Base-by-base conservation (phyloP, 257 asterid species). In the Linaria vulgaris region DNA sequence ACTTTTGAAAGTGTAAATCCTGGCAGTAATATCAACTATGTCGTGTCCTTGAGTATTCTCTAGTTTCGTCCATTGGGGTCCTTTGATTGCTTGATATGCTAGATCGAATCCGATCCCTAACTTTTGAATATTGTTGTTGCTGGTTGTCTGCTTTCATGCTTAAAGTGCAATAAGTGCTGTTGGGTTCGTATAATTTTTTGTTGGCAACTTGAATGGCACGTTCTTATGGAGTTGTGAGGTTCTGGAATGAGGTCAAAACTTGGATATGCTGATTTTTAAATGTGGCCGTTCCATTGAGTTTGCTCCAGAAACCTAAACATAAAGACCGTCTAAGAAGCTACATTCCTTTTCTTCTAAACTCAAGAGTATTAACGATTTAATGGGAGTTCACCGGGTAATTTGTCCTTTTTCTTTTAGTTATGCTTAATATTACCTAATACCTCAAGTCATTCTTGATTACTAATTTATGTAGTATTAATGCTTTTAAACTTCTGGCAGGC, bases 401-500 rank as follows among this genome's bases (percentile, higher is more conserved):
- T 72, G 68, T 76, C 17, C 57, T 39, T 69, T 63, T 67, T 55
- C 55, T 38, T 76, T 60, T 62, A 56, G 16, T 58, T 56, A 66
- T 41, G 52, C 66, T 61, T 59, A 38, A 58, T 74, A 57, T 72
- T 69, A 12, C 64, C 57, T 30, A 59, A 24, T 56, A 44, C 34
- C 71, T 70, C 5, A 38, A 21, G 71, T 68, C 22, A 50, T 69
- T 46, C 24, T 38, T 17, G 13, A 27, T 19, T 22, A 51, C 47
- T 31, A 31, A 57, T 69, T 39, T 63, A 58, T 65, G 64, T 72
- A 52, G 21, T 83, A 78, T 87, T 84, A 77, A 84, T 68, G 69
- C 64, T 72, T 64, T 77, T 78, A 64, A 72, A 75, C 76, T 86
- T 87, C 80, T 87, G 92, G 81, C 88, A 84, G 95, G 92, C 86